Base-by-base conservation (phyloP, 2,329 filamentous ascomycete species). In the Coniochaeta pulveracea region DNA sequence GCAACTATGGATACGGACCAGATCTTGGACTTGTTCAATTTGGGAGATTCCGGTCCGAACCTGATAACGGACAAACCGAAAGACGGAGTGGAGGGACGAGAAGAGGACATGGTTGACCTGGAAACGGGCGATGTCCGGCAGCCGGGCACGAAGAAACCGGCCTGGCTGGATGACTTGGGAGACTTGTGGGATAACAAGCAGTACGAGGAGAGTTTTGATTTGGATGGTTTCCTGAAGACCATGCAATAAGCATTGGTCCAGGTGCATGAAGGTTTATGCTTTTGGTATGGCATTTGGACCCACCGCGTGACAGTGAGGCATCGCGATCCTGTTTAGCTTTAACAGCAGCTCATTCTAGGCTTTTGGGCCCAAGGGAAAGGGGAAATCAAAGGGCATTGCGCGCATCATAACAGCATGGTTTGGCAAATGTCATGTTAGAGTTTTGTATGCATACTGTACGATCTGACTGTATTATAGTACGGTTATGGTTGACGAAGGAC, bases 1-100 rank as follows among this genome's bases (percentile, higher is more conserved):
- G 80, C 67, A 32, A 93, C 86, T 10, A 98, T 98, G 91, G 89
- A 96, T 56, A 98, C 93, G 24, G 91, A 96, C 50, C 88, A 98
- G 57, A 93, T 98, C 39, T 72, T 98, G 3, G 91, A 98, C 50
- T 72, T 98, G 29, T 98, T 98, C 66, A 96, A 82, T 47, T 68
- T 98, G 6, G 82, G 84, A 35, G 85, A 93, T 44, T 70, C 78
- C 19, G 81, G 78, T 26, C 78, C 82, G 4, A 73, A 63, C 24
- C 64, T 80, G 6, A 67, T 80, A 40, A 63, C 70, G 0, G 72
- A 77, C 38, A 76, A 78, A 46, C 61, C 72, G 2, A 65, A 70
- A 34, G 67, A 66, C 27, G 16, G 16, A 15, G 69, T 63, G 50
- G 72, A 76, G 34, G 77, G 72, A 24, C 66, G 77, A 28, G 80